Evolutionary conservation across 768 basidiomycete species (phyloP).

Genomic region (Tricholoma matsutake): DNA sequence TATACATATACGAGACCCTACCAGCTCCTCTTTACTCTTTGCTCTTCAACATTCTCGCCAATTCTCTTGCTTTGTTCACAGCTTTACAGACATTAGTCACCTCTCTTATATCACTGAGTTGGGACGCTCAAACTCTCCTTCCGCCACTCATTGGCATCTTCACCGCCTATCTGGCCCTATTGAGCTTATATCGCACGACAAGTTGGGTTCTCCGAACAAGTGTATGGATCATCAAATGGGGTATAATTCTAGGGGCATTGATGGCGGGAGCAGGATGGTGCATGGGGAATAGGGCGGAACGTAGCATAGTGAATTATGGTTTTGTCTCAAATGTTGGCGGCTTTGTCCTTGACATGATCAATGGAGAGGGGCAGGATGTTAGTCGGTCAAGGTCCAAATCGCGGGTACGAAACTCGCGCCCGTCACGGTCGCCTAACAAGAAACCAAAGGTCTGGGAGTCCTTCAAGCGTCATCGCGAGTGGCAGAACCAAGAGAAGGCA

Average conservation of each 20-base stretch:
- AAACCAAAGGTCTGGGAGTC: constrained; percentile 58
- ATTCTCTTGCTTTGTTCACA: constrained; percentile 47
- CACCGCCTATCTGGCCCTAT: constrained; percentile 71
- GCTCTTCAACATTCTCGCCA: constrained; percentile 47
- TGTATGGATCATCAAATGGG: constrained; percentile 79
- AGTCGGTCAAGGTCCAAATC: constrained; percentile 22
- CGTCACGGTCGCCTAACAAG: constrained; percentile 17
- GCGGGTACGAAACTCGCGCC: constrained; percentile 18
- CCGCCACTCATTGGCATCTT: constrained; percentile 74
- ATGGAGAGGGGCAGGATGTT: constrained; percentile 31
- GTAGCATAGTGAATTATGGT: constrained; percentile 34
- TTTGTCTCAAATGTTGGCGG: constrained; percentile 38
- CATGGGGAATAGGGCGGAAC: constrained; percentile 34
- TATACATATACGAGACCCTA: constrained; percentile 50
- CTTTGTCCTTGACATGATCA: constrained; percentile 40
- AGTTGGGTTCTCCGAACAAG: constrained; percentile 66
- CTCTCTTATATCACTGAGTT: constrained; percentile 50
- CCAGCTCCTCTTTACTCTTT: constrained; percentile 56
- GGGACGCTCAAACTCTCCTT: constrained; percentile 65
- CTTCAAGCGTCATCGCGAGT: constrained; percentile 56
- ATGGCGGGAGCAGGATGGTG: constrained; percentile 57
- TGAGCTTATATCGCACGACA: constrained; percentile 76
- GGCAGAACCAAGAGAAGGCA: constrained; percentile 46
- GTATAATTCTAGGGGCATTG: constrained; percentile 50
- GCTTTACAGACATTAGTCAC: constrained; percentile 46